Conservation (phyloP, 2,329 filamentous ascomycete genomes). For the Botrytis galanthina region DNA sequence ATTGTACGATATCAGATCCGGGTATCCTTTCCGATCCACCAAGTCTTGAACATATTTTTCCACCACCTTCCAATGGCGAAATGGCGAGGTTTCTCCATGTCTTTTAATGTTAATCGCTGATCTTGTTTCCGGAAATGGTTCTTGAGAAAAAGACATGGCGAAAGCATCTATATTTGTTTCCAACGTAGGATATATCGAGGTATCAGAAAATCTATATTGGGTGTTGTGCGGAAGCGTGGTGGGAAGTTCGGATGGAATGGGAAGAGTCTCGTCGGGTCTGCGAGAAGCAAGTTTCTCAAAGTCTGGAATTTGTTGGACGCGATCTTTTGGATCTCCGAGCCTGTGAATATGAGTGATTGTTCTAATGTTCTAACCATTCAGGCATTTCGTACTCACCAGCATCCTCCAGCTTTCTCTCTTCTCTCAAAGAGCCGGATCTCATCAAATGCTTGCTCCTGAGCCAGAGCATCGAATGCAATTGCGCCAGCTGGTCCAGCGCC, state of each 20-base stretch:
- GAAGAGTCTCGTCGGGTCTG: constrained; percentile 49
- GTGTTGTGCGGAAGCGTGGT: constrained; percentile 43
- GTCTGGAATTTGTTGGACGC: constrained; percentile 42
- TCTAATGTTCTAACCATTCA: neutral
- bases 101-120: constrained; percentile 44
- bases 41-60: constrained; percentile 53
- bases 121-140: constrained; percentile 49
- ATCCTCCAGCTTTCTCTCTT: constrained; percentile 57
- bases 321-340: constrained; percentile 43
- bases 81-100: constrained; percentile 58
- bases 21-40: constrained; percentile 52
- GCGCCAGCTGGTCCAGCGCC: constrained; percentile 60
- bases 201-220: constrained; percentile 53
- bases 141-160: constrained; percentile 60
- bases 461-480: constrained; percentile 59
- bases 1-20: constrained; percentile 51
- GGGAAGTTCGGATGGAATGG: constrained; percentile 49
- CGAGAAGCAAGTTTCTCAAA: constrained; percentile 48
- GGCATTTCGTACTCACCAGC: constrained; percentile 49
- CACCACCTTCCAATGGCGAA: constrained; percentile 59
- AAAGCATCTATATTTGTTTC: constrained; percentile 61
- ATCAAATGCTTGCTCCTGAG: constrained; percentile 57
- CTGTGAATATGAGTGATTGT: constrained; percentile 33
- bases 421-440: constrained; percentile 61
- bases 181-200: constrained; percentile 60